Conservation (phyloP, 164 flowering plant species). For the Malania oleifera region DNA sequence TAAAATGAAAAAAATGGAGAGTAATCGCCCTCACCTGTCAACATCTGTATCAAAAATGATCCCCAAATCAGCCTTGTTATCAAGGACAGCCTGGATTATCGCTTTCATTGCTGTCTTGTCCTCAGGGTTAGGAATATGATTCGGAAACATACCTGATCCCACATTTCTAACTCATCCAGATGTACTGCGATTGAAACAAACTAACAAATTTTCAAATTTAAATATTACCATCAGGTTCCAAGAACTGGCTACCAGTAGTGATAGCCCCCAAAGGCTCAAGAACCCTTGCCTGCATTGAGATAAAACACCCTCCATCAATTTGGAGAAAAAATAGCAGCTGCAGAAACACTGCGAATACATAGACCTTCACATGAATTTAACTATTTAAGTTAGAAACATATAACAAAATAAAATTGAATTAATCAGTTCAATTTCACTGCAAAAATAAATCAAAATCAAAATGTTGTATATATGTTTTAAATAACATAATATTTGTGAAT, state of each 20-base stretch:
- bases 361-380: too few species aligned
- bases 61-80: slow-evolving; percentile 90
- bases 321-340: not conserved
- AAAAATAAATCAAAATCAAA: too few species aligned
- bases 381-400: too few species aligned
- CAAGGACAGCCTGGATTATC: slow-evolving; percentile 81
- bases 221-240: slow-evolving; percentile 90
- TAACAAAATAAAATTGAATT: too few species aligned
- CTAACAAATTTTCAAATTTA: not conserved
- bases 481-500: too few species aligned
- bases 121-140: slow-evolving; percentile 98
- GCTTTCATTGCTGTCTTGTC: slow-evolving; percentile 95
- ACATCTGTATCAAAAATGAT: slow-evolving; percentile 99
- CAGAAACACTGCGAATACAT: too few species aligned
- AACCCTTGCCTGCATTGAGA: slow-evolving; percentile 61
- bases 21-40: slow-evolving; percentile 58
- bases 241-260: slow-evolving; percentile 89
- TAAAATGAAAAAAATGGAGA: not conserved
- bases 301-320: not conserved
- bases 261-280: slow-evolving; percentile 93
- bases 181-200: not conserved
- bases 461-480: too few species aligned
- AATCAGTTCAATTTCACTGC: too few species aligned
- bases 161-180: not conserved
- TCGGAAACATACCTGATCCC: slow-evolving; percentile 77